Evolutionary conservation across 2,329 filamentous ascomycete species (phyloP).

Genomic region (Fusarium sp.): DNA sequence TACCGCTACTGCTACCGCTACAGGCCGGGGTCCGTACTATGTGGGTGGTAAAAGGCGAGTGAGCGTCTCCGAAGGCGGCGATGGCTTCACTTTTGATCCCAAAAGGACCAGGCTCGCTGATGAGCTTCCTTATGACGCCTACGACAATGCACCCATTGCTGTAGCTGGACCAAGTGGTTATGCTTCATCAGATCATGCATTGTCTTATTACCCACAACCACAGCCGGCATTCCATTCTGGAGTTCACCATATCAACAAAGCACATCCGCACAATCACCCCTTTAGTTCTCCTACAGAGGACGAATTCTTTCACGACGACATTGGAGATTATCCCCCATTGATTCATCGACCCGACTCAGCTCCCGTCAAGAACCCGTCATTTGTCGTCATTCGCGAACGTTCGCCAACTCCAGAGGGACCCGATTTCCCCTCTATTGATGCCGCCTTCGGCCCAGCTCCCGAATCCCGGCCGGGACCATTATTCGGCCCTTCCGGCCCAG

Average conservation of each 20-base stretch:
- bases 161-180: conserved; percentile 23
- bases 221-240: conserved; percentile 6
- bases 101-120: conserved; percentile 44
- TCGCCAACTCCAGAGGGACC: conserved; percentile 42
- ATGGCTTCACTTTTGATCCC: conserved; percentile 42
- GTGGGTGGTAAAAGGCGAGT: conserved; percentile 56
- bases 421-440: conserved; percentile 28
- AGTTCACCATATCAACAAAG: conserved; percentile 22
- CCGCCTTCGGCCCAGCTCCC: conserved; percentile 28
- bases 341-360: conserved; percentile 44
- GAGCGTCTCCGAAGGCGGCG: conserved; percentile 52
- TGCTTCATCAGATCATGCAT: conserved; percentile 2
- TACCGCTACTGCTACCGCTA: conserved; percentile 36
- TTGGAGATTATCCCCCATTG: conserved; percentile 27
- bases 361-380: conserved; percentile 51
- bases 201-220: conserved; percentile 11
- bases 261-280: conserved; percentile 15
- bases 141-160: conserved; percentile 19
- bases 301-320: conserved; percentile 22
- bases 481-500: conserved; percentile 30
- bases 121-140: conserved; percentile 30
- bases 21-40: conserved; percentile 46
- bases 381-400: conserved; percentile 56
- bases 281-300: conserved; percentile 23
- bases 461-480: conserved; percentile 36